Base-by-base conservation (phyloP, 2,329 filamentous ascomycete genomes). In the Plectosphaerella cucumerina region DNA sequence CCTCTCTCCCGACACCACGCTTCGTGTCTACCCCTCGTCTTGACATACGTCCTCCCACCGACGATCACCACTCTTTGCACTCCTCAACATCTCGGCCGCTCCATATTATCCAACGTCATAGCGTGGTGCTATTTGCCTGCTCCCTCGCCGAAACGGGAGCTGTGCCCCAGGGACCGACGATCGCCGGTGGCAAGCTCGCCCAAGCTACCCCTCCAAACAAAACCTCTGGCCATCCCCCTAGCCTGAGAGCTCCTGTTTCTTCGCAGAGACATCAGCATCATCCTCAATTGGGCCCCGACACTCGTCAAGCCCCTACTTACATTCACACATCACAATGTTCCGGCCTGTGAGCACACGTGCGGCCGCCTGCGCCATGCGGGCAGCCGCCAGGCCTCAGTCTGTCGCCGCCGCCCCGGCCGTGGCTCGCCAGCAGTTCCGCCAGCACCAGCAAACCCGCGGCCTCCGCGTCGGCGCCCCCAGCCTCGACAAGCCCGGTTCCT, bases 401-500 rank as follows among this genome's bases (percentile, higher is more conserved):
- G 64, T 48, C 61, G 63, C 50, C 53, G 56, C 41, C 54, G 54
- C 49, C 55, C 59, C 42, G 50, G n/a, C n/a, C n/a, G 56, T 42
- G 50, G 34, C 43, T 52, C 20, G 20, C 47, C 41, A 52, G 34
- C 55, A 23, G 21, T 56, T 41, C 62, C 59, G 23, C 58, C 61
- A 43, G 53, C 58, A 49, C 10, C 44, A 46, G 42, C 53, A 50
- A 22, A 26, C 57, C n/a, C 64, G 67, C 54, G 56, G 53, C 51
- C 58, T 70, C 26, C 67, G 70, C 55, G 62, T 56, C 51, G 62
- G 57, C 12, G 61, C 64, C 22, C 58, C 68, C 15, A 66, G 65
- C n/a, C 63, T 61, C 53, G 65, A 71, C 54, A 72, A 71, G 58
- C 73, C 76, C 14, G 89, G 89, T 49, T 76, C 82, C 54, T 89